A percentile compares a stretch with the other conserved stretches of the same genome.
Conservation (phyloP, 208 protist species). For the Crithidia brevicula region DNA sequence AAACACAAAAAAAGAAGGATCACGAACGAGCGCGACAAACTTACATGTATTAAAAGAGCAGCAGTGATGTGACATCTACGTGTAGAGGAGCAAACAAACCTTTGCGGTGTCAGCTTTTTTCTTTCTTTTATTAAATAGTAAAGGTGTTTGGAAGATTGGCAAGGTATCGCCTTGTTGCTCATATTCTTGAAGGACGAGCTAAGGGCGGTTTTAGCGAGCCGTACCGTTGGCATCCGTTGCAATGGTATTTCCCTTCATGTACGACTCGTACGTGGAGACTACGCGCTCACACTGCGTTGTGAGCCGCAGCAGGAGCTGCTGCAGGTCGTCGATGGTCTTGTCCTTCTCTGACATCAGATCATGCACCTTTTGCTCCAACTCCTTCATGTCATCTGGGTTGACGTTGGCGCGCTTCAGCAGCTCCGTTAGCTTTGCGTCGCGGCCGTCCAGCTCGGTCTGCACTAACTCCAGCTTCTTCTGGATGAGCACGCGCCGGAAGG, state of each 20-base stretch:
- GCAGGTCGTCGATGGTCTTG: conserved; percentile 94
- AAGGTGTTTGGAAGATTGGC: too few species aligned
- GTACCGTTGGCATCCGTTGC: conserved; percentile 17
- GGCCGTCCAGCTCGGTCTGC: conserved; percentile 91
- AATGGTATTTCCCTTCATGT: conserved; percentile 81
- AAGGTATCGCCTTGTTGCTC: too few species aligned
- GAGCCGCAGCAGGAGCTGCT: conserved; percentile 79
- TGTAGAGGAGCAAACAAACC: background rate
- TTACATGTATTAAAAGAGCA: background rate
- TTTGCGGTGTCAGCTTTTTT: too few species aligned
- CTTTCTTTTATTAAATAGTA: too few species aligned
- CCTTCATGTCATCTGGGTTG: conserved; percentile 90
- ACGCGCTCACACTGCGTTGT: conserved; percentile 74
- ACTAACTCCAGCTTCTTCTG: conserved; percentile 96
- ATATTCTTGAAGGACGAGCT: too few species aligned
- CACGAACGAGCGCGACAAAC: too few species aligned
- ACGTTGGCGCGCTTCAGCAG: conserved; percentile 95
- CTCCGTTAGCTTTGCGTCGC: conserved; percentile 93
- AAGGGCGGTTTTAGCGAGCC: too few species aligned
- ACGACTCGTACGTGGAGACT: conserved; percentile 78
- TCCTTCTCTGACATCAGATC: conserved; percentile 97
- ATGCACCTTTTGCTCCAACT: conserved; percentile 94
- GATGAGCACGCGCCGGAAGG: conserved; percentile 95
- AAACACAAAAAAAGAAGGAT: background rate
- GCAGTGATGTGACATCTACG: too few species aligned